Base-by-base conservation (phyloP, 2,329 filamentous ascomycete genomes). In the Aspergillus sp. region DNA sequence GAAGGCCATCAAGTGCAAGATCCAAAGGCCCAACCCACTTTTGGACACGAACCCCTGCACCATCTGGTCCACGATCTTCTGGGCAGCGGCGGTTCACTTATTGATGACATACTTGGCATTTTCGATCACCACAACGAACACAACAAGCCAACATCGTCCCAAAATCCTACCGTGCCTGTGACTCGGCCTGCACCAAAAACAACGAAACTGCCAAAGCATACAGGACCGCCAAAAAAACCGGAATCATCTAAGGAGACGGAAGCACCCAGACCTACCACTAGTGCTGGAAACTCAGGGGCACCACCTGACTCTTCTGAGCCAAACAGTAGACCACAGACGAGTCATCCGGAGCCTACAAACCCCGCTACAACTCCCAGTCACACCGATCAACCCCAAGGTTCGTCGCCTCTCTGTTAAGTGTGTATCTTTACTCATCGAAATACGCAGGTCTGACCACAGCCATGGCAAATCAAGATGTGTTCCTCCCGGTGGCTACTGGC, bases 401-500 rank as follows among this genome's bases (percentile, higher is more conserved):
- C 24, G 56, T 42, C n/a, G 11, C 30, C 8, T 14, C 17, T 38
- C 3, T 17, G 16, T 17, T 7, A 9, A 20, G 13, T 24, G 41
- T 46, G n/a, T 30, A 42, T 40, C 13, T 14, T 46, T 16, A 40
- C 50, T 55, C 19, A 55, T 47, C 11, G 33, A 22, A 20, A 22
- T 7, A 16, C 30, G 20, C 13, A 11, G 55, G 35, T 24, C 26
- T 50, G 8, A 24, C 43, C 26, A 44, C 55, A 19, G 47, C 40
- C 19, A 73, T 73, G 70, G 53, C 59, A 20, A 45, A 20, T 16
- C 59, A 60, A 33, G 66, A 77, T 57, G 65, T 75, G 14, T 78
- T 78, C 57, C 49, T 67, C 35, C 73, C 75, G 4, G 61, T 77
- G 45, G 67, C 67, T 20, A 68, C 69, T 44, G 70, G 66, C 17